Evolutionary conservation across 805 yeast genomes (phyloP).

Genomic region (Lipomyces orientalis): DNA sequence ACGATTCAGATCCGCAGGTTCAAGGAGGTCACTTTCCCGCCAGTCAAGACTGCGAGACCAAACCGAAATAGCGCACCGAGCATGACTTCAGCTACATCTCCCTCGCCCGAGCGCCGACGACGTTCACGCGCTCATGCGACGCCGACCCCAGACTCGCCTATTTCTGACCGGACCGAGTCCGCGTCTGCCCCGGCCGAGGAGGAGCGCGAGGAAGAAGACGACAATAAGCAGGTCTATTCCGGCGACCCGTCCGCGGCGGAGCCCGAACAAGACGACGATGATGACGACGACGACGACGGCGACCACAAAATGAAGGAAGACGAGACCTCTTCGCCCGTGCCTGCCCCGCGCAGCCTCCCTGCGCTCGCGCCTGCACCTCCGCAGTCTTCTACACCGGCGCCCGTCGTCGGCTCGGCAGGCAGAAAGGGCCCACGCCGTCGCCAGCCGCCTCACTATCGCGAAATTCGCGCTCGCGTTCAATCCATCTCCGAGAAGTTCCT

Average conservation of each 20-base stretch:
- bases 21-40: slow-evolving; percentile 7
- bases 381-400: neutral
- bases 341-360: slow-evolving; percentile 6
- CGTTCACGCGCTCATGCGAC: neutral
- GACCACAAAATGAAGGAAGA: slow-evolving; percentile 13
- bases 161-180: slow-evolving; percentile 11
- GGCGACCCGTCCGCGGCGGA: slow-evolving; percentile 1
- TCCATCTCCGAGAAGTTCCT: slow-evolving; percentile 32
- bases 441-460: slow-evolving; percentile 33
- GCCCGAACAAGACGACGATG: slow-evolving; percentile 8
- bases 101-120: neutral
- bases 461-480: slow-evolving; percentile 25
- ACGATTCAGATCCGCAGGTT: slow-evolving; percentile 5
- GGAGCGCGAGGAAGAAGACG: slow-evolving; percentile 11
- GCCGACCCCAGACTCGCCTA: neutral
- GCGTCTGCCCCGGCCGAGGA: slow-evolving; percentile 2
- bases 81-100: slow-evolving; percentile 1
- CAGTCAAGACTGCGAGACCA: slow-evolving; percentile 2
- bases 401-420: neutral
- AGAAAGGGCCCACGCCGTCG: slow-evolving; percentile 30
- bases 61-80: neutral
- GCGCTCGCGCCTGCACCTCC: slow-evolving; percentile 10
- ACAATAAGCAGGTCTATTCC: neutral
- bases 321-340: slow-evolving; percentile 1
- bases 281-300: slow-evolving; percentile 12